Evolutionary conservation across 192 early-diverging fungal species (phyloP).

Genomic region (Lunasporangiospora selenospora): DNA sequence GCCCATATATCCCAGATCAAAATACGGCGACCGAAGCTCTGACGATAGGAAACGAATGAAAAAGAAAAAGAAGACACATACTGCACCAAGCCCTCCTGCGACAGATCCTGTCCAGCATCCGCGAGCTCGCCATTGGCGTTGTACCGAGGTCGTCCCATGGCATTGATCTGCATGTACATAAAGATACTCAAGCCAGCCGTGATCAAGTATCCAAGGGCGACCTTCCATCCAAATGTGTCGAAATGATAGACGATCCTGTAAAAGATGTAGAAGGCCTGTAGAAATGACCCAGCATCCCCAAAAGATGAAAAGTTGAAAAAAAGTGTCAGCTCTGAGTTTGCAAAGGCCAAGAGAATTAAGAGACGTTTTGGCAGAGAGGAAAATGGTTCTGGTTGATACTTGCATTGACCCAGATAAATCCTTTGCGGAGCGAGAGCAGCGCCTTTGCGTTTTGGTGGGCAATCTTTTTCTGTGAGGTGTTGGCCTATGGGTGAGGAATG

Average conservation of each 20-base stretch:
- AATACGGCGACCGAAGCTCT: not conserved
- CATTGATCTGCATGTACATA: slow-evolving; percentile 56
- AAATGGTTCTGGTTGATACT: too few relatives aligned
- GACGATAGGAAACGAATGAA: not conserved
- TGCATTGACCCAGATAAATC: slow-evolving; percentile 60
- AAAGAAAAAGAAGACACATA: slow-evolving; percentile 28
- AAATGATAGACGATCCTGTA: slow-evolving; percentile 63
- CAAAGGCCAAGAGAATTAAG: not conserved
- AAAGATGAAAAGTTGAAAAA: not conserved
- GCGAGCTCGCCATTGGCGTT: slow-evolving; percentile 46
- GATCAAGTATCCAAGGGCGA: slow-evolving; percentile 47
- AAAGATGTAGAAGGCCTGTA: slow-evolving; percentile 56
- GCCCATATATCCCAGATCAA: too few relatives aligned
- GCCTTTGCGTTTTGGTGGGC: slow-evolving; percentile 61
- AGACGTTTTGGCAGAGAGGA: too few relatives aligned
- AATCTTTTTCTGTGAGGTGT: slow-evolving; percentile 70
- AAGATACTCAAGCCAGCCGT: slow-evolving; percentile 56
- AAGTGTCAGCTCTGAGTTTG: not conserved
- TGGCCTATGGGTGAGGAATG: slow-evolving; percentile 54
- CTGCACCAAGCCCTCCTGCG: slow-evolving; percentile 58
- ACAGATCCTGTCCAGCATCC: slow-evolving; percentile 59
- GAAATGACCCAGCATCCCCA: not conserved
- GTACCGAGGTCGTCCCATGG: slow-evolving; percentile 54
- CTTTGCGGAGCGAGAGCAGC: slow-evolving; percentile 56
- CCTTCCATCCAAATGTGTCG: slow-evolving; percentile 52